These are phyloP conservation scores for Pterocarpus macrocarpus DNA, from an alignment of 306 rosid genomes.

Conservation along the genomic window DNA sequence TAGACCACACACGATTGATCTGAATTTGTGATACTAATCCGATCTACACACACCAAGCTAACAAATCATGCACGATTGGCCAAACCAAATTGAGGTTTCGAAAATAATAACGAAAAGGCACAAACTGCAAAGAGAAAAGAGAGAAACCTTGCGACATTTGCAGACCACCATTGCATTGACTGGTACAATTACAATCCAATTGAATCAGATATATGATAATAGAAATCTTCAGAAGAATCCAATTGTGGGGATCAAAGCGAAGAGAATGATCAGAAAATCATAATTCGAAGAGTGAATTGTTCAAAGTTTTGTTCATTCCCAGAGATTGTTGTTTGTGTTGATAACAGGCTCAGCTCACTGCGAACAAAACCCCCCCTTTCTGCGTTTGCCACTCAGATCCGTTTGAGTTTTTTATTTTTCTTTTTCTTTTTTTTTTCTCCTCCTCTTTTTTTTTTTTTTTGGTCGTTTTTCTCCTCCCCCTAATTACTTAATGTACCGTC, in stretches of 20 bases:
- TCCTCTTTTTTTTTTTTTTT: too few relatives aligned
- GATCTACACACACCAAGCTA: conserved; percentile 57
- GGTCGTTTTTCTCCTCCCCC: too few relatives aligned
- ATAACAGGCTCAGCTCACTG: conserved; percentile 44
- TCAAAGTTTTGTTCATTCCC: not conserved
- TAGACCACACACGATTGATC: conserved; percentile 49
- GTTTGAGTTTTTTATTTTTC: conserved; percentile 38
- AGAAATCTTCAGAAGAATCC: conserved; percentile 19
- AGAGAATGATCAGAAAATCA: conserved; percentile 26
- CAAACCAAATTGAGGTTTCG: conserved; percentile 36
- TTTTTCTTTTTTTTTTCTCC: not conserved
- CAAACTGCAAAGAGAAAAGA: conserved; percentile 6
- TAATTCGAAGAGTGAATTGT: not conserved
- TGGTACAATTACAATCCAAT: conserved; percentile 42
- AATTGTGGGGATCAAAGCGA: conserved; percentile 13
- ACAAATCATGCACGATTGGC: conserved; percentile 41
- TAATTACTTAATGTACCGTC: too few relatives aligned
- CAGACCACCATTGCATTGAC: conserved; percentile 98
- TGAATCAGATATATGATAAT: conserved; percentile 5
- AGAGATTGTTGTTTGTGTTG: conserved; percentile 20
- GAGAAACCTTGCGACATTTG: conserved; percentile 97
- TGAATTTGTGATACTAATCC: conserved; percentile 49
- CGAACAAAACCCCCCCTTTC: conserved; percentile 38
- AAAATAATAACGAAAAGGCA: not conserved
- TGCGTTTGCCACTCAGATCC: conserved; percentile 57